A percentile compares a stretch with the other conserved stretches of the same genome.
These are phyloP conservation scores for Lactarius hengduanensis DNA, from an alignment of 768 basidiomycete species.

Conservation along the genomic window DNA sequence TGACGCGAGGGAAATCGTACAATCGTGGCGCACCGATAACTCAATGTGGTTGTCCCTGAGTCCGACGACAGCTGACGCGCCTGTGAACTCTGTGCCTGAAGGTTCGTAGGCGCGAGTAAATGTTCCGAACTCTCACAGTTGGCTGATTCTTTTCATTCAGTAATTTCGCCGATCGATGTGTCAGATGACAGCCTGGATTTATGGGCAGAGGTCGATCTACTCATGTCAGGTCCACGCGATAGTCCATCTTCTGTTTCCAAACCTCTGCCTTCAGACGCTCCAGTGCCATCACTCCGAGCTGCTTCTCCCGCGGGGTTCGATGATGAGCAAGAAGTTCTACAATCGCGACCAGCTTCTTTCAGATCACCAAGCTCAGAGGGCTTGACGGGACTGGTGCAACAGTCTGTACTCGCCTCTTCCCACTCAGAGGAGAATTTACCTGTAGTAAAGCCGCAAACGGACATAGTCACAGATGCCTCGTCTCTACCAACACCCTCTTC, in stretches of 20 bases:
- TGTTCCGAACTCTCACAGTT: neutral
- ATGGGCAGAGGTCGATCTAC: neutral
- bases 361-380: neutral
- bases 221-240: neutral
- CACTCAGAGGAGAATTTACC: neutral
- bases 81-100: conserved; percentile 4
- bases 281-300: neutral
- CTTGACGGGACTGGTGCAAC: neutral
- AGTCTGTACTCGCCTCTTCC: neutral
- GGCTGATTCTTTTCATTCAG: conserved; percentile 2
- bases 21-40: conserved; percentile 19
- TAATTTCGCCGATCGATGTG: neutral
- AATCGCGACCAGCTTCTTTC: neutral
- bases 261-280: neutral
- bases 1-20: conserved; percentile 22
- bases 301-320: neutral
- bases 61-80: neutral
- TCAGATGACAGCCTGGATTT: neutral
- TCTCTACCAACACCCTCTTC: neutral
- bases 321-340: neutral
- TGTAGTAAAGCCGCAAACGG: neutral
- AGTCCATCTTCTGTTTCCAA: neutral
- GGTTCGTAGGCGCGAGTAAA: neutral
- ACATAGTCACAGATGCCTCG: neutral
- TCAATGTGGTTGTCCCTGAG: neutral